Evolutionary conservation across 768 basidiomycete genomes (phyloP).

Genomic region (Trametes maxima): DNA sequence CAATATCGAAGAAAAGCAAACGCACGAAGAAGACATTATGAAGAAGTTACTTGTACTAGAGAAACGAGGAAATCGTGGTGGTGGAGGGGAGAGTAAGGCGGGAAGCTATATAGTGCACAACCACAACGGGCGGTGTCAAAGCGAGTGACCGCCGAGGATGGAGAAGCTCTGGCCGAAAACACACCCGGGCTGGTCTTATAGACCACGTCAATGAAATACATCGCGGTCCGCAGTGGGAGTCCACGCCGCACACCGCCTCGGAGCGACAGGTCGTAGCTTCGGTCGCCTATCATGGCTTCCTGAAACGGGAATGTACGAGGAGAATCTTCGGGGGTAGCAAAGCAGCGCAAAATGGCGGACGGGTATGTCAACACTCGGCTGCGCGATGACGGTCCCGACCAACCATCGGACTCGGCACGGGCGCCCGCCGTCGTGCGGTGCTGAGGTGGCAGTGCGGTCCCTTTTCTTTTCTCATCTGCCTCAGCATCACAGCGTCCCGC

Average conservation of each 20-base stretch:
- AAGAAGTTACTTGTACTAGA: not conserved
- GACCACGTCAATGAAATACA: not conserved
- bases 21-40: not conserved
- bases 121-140: not conserved
- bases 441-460: no score
- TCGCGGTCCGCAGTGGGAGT: not conserved
- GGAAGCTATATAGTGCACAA: not conserved
- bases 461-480: no score
- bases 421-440: no score
- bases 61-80: not conserved
- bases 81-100: not conserved
- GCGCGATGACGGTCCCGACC: not conserved
- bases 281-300: not conserved
- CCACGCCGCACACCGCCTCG: not conserved
- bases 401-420: not conserved
- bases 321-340: not conserved
- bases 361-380: not conserved
- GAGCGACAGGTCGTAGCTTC: not conserved
- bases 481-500: no score
- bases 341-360: not conserved
- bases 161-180: not conserved
- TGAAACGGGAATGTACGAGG: not conserved
- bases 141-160: not conserved
- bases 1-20: not conserved
- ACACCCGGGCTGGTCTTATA: conserved; percentile 3